Base-by-base conservation (phyloP, 306 rosid species). In the Prosopis cineraria region DNA sequence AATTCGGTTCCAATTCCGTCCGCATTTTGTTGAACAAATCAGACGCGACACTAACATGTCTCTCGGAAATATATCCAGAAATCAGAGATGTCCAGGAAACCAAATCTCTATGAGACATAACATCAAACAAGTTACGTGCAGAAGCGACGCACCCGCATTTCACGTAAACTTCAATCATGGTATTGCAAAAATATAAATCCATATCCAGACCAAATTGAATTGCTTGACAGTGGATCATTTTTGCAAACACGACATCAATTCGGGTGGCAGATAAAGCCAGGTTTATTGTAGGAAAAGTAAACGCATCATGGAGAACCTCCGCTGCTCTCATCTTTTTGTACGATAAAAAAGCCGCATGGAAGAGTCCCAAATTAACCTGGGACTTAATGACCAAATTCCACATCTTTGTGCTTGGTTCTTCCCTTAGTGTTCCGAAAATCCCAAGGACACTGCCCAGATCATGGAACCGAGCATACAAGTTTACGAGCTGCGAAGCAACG, bases 1-100 rank as follows among this genome's bases (percentile, higher is more conserved):
- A 63, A 69, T 89, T 89, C 1, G 87, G 93, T 58, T 81, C 64
- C 79, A 76, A 29, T 31, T 81, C 84, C 84, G 74, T 39, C 78
- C 84, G 85, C 89, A 85, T 85, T 75, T 79, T 62, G 47, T 76
- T 74, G 20, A 85, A 84, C 81, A 84, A 73, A 66, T 69, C 30
- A 60, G 43, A 76, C 2, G 82, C 83, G 27, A 75, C 62, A 20
- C 76, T 5, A 44, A 76, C 58, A 52, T 40, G 55, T 53, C 85
- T 66, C 68, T 43, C 73, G 22, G 62, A 60, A 73, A 78, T 77
- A 85, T 79, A 79, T 2, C 89, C 87, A 13, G 84, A 53, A 72
- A 89, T 87, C 78, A 85, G 75, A 27, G 77, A 79, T 2, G 91
- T 87, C 93, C 89, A 89, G 10, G 91, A 81, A 62, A 87, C 88